phyloP scores from a whole-genome alignment of 2,329 filamentous ascomycete species.

The Penicillium sp. region DNA sequence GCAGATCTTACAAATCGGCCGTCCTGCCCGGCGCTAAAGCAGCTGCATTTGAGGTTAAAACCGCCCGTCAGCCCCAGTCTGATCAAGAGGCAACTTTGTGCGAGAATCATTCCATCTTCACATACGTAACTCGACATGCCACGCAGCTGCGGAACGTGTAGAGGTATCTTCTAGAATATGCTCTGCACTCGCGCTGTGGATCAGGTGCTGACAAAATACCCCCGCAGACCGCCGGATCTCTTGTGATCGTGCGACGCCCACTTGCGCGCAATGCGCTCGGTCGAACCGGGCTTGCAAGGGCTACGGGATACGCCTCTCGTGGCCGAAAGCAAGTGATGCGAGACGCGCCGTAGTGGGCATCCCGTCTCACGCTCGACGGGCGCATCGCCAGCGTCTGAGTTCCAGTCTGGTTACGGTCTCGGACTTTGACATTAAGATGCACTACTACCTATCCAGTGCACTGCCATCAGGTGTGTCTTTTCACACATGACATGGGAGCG shows the following conservation, averaged over 20 bases:
- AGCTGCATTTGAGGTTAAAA: neutral
- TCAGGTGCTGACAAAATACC: neutral
- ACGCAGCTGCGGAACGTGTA: slow-evolving; percentile 14
- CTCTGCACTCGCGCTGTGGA: neutral
- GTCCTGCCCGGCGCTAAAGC: neutral
- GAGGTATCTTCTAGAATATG: slow-evolving; percentile 8
- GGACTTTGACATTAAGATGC: slow-evolving; percentile 17
- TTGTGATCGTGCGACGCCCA: slow-evolving; percentile 14
- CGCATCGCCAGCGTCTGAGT: neutral
- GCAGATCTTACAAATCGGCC: neutral
- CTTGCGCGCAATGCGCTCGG: slow-evolving; percentile 11
- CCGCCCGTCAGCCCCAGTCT: neutral
- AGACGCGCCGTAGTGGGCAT: slow-evolving; percentile 12
- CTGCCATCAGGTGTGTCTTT: slow-evolving; percentile 1
- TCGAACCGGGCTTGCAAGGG: slow-evolving; percentile 15
- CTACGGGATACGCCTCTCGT: slow-evolving; percentile 17
- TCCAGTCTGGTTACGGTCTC: slow-evolving; percentile 7
- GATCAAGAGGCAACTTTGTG: slow-evolving; percentile 6
- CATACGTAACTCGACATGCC: neutral
- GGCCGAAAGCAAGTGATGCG: slow-evolving; percentile 16
- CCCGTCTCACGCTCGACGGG: neutral
- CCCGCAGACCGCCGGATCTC: slow-evolving; percentile 13
- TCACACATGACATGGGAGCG: neutral
- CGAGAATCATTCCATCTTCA: neutral
- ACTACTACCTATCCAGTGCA: neutral